Evolutionary conservation across 1,284 basidiomycete species (phyloP).

Genomic region (Ustilago crameri): DNA sequence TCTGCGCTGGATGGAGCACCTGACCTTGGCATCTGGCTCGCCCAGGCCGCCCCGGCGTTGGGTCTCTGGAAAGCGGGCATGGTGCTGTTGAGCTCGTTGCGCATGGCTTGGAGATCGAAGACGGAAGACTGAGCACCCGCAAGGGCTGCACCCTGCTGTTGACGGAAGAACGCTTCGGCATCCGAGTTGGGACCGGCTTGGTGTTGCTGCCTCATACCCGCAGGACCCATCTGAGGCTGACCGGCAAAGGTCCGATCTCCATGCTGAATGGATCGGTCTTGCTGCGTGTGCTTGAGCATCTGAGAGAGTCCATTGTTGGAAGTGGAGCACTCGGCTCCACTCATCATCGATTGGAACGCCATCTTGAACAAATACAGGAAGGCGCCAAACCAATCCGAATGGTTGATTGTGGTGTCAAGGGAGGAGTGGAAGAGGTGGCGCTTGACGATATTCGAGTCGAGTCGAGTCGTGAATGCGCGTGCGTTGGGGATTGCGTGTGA

Average conservation of each 20-base stretch:
- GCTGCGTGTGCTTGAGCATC: constrained; percentile 89
- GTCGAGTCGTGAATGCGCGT: background rate
- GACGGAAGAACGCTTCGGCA: constrained; percentile 62
- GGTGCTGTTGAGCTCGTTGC: constrained; percentile 41
- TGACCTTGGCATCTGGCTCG: constrained; percentile 55
- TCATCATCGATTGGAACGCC: constrained; percentile 76
- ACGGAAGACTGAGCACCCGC: constrained; percentile 36
- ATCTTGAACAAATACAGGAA: constrained; percentile 36
- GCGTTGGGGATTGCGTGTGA: constrained; percentile 14
- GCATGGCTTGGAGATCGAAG: constrained; percentile 61
- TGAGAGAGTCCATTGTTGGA: constrained; percentile 87
- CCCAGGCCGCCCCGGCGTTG: constrained; percentile 46
- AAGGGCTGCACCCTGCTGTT: constrained; percentile 39
- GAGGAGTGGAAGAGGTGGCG: constrained; percentile 1
- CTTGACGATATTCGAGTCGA: background rate
- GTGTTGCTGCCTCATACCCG: constrained; percentile 45
- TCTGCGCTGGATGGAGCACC: constrained; percentile 31
- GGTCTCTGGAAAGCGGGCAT: constrained; percentile 28
- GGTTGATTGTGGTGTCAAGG: constrained; percentile 1
- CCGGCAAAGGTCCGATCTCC: constrained; percentile 56
- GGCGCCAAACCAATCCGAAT: background rate
- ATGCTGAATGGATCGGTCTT: constrained; percentile 83
- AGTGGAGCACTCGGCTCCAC: constrained; percentile 88
- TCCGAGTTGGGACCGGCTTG: constrained; percentile 44
- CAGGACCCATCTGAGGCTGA: constrained; percentile 31